Percentiles rank a stretch among this genome's conserved stretches.
These are phyloP conservation scores for Trichophyton mentagrophytes DNA, from an alignment of 2,329 filamentous ascomycete genomes.

Conservation along the genomic window DNA sequence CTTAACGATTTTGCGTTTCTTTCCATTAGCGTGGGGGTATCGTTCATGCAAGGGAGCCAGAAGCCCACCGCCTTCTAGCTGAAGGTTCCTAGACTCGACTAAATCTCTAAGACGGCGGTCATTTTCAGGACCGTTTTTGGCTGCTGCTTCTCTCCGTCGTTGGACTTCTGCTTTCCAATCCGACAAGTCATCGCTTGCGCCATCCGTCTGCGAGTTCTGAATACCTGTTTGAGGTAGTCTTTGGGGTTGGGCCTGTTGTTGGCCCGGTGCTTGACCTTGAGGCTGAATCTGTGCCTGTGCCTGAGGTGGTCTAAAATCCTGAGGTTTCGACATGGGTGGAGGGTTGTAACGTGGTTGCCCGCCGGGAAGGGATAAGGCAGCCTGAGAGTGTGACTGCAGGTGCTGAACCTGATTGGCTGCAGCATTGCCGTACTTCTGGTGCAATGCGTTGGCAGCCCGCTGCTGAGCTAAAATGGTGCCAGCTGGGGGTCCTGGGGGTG, in stretches of 20 bases:
- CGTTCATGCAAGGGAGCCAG: slow-evolving; percentile 32
- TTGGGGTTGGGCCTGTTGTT: slow-evolving; percentile 21
- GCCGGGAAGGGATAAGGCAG: slow-evolving; percentile 24
- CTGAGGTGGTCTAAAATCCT: slow-evolving; percentile 7
- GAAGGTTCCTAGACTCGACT: slow-evolving; percentile 29
- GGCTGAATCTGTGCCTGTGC: slow-evolving; percentile 20
- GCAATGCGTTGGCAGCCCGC: slow-evolving; percentile 40
- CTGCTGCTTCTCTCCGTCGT: slow-evolving; percentile 29
- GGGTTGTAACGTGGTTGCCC: slow-evolving; percentile 18
- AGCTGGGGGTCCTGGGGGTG: slow-evolving; percentile 17
- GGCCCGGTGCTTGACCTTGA: slow-evolving; percentile 29
- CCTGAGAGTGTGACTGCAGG: slow-evolving; percentile 31
- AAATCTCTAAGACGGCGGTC: slow-evolving; percentile 33
- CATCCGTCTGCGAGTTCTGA: slow-evolving; percentile 59
- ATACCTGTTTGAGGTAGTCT: slow-evolving; percentile 26
- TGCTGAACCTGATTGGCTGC: slow-evolving; percentile 33
- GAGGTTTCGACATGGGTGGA: slow-evolving; percentile 2
- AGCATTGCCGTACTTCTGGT: slow-evolving; percentile 34
- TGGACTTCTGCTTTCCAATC: slow-evolving; percentile 39
- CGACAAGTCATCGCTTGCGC: slow-evolving; percentile 49
- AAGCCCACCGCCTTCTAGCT: slow-evolving; percentile 36
- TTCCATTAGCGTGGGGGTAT: slow-evolving; percentile 22
- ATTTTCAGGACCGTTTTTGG: slow-evolving; percentile 23
- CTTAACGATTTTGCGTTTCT: slow-evolving; percentile 25
- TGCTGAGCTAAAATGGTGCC: slow-evolving; percentile 35